These are phyloP conservation scores for Fusarium austroafricanum DNA, from an alignment of 2,329 filamentous ascomycete genomes.

Conservation along the genomic window DNA sequence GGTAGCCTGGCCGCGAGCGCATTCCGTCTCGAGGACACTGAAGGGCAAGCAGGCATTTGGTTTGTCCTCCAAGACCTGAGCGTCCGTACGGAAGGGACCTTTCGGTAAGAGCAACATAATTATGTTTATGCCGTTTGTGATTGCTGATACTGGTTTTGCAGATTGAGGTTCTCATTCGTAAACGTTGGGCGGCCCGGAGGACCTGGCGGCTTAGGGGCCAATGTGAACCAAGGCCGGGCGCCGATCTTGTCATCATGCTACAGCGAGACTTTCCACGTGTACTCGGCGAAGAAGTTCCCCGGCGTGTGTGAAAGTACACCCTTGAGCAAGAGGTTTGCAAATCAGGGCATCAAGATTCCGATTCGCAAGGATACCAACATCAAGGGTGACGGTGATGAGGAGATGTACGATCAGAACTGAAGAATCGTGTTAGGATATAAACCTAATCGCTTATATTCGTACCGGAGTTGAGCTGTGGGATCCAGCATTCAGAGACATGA, in stretches of 20 bases:
- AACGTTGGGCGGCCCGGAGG: constrained; percentile 73
- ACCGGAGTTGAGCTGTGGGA: background rate
- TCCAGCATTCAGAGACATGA: constrained; percentile 5
- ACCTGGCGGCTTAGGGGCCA: constrained; percentile 54
- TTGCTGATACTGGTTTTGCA: constrained; percentile 48
- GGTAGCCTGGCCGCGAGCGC: constrained; percentile 91
- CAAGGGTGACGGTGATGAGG: constrained; percentile 66
- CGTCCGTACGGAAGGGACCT: constrained; percentile 90
- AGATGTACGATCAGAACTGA: constrained; percentile 50
- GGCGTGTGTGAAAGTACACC: constrained; percentile 94
- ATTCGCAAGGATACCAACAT: constrained; percentile 85
- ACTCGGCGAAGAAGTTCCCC: constrained; percentile 97
- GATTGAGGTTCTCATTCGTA: constrained; percentile 79
- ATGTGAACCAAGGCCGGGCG: constrained; percentile 78
- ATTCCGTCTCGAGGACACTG: constrained; percentile 81
- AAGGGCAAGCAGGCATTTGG: constrained; percentile 90
- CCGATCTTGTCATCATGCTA: constrained; percentile 88
- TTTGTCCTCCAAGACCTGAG: constrained; percentile 96
- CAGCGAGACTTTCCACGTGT: constrained; percentile 91
- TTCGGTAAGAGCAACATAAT: constrained; percentile 70
- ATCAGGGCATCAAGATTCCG: constrained; percentile 95
- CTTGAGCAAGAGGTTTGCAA: constrained; percentile 91
- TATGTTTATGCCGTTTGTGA: background rate
- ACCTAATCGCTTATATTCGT: background rate
- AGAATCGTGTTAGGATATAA: background rate